Evolutionary conservation across 1,139 yeast species (phyloP).

Genomic region (Geotrichum klebahnii): DNA sequence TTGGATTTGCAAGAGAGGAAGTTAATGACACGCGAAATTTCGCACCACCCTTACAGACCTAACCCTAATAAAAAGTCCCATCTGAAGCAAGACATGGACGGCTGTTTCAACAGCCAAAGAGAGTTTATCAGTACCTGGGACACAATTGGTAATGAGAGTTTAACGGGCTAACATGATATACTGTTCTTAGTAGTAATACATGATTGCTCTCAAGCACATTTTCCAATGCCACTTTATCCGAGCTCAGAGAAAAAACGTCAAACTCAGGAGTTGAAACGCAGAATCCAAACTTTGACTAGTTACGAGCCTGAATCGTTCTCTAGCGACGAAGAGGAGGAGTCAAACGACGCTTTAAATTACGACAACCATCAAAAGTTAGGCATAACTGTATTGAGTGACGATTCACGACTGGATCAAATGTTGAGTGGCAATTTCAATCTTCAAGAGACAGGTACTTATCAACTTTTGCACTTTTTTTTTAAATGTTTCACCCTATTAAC

Average conservation of each 20-base stretch:
- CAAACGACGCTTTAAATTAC: not conserved
- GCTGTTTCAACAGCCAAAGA: too few relatives aligned
- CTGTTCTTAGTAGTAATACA: too few relatives aligned
- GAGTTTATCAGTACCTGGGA: too few relatives aligned
- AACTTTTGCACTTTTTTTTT: not conserved
- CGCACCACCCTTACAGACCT: not conserved
- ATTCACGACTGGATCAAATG: not conserved
- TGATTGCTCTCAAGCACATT: not conserved
- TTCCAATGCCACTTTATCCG: constrained; percentile 6
- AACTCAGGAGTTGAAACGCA: constrained; percentile 2
- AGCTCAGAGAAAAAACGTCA: constrained; percentile 5
- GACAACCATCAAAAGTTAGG: not conserved
- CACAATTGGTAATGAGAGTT: too few relatives aligned
- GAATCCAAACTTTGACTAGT: constrained; percentile 7
- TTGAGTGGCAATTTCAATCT: constrained; percentile 1
- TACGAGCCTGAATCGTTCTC: constrained; percentile 12
- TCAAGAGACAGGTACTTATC: constrained; percentile 11
- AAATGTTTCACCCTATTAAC: not conserved
- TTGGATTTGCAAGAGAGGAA: not conserved
- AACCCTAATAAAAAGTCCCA: not conserved
- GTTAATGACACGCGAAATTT: not conserved
- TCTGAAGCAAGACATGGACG: too few relatives aligned
- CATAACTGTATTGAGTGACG: not conserved
- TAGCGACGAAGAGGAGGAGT: constrained; percentile 9
- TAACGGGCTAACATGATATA: too few relatives aligned